Percentiles rank a stretch among this genome's conserved stretches.
Evolutionary conservation across 805 yeast species (phyloP).

Genomic region (Candida xiaguanensis): DNA sequence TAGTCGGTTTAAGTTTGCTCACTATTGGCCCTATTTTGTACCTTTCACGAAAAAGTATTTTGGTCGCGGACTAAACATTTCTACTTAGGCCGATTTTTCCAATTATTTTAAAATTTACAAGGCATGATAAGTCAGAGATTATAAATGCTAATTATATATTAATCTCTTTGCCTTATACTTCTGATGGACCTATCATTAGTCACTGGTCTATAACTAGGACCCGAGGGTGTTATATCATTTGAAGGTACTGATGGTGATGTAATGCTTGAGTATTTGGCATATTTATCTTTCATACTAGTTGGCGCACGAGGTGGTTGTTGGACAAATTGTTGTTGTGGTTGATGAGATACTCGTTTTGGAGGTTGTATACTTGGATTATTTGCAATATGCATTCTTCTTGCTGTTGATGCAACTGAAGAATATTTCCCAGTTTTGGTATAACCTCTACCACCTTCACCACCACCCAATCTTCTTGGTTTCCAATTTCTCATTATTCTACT

Average conservation of each 20-base stretch:
- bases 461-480: slow-evolving; percentile 78
- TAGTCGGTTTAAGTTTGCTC: too few relatives aligned
- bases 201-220: slow-evolving; percentile 3
- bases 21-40: too few relatives aligned
- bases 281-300: slow-evolving; percentile 16
- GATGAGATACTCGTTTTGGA: slow-evolving; percentile 9
- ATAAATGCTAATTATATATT: not conserved
- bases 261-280: slow-evolving; percentile 17
- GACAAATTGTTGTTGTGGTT: slow-evolving; percentile 40
- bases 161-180: slow-evolving; percentile 9
- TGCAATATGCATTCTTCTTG: slow-evolving; percentile 21
- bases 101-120: too few relatives aligned
- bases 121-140: too few relatives aligned
- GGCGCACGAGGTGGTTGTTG: slow-evolving; percentile 3
- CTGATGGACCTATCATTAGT: slow-evolving; percentile 8
- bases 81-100: too few relatives aligned
- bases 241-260: not conserved
- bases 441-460: slow-evolving; percentile 88
- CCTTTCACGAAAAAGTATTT: too few relatives aligned
- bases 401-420: slow-evolving; percentile 34
- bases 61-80: too few relatives aligned
- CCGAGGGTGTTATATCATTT: not conserved
- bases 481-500: slow-evolving; percentile 64
- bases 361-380: slow-evolving; percentile 12
- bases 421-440: slow-evolving; percentile 38